Conservation (phyloP, 106 monocot species). For the Acanthochlamys bracteata region DNA sequence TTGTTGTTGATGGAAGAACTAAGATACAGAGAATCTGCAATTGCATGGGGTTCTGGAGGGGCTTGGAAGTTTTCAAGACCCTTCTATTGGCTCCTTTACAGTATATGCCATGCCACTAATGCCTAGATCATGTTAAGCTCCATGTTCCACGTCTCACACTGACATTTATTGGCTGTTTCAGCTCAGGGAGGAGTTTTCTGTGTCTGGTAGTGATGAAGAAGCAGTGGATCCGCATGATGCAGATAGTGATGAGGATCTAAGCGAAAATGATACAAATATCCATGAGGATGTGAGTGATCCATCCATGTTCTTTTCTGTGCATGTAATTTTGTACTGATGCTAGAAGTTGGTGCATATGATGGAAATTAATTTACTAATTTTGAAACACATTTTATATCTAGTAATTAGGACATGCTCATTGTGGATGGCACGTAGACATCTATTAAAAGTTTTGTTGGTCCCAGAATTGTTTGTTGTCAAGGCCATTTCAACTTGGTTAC, state of each 20-base stretch:
- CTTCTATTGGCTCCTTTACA: too few relatives aligned
- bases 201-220: constrained; percentile 89
- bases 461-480: too few relatives aligned
- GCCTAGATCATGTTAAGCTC: background rate
- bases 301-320: background rate
- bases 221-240: constrained; percentile 36
- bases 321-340: background rate
- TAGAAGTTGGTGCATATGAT: background rate
- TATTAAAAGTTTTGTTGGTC: too few relatives aligned
- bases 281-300: constrained; percentile 48
- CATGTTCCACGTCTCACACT: background rate
- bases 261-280: constrained; percentile 39
- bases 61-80: too few relatives aligned
- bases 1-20: too few relatives aligned
- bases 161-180: constrained; percentile 13
- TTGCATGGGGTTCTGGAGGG: too few relatives aligned
- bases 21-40: too few relatives aligned
- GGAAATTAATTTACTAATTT: background rate
- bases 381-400: background rate
- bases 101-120: background rate
- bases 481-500: too few relatives aligned
- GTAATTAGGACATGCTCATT: too few relatives aligned
- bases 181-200: constrained; percentile 69
- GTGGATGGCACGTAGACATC: too few relatives aligned
- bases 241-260: constrained; percentile 70